Evolutionary conservation across 164 flowering plant species (phyloP).

Genomic region (Cinnamomum chago): DNA sequence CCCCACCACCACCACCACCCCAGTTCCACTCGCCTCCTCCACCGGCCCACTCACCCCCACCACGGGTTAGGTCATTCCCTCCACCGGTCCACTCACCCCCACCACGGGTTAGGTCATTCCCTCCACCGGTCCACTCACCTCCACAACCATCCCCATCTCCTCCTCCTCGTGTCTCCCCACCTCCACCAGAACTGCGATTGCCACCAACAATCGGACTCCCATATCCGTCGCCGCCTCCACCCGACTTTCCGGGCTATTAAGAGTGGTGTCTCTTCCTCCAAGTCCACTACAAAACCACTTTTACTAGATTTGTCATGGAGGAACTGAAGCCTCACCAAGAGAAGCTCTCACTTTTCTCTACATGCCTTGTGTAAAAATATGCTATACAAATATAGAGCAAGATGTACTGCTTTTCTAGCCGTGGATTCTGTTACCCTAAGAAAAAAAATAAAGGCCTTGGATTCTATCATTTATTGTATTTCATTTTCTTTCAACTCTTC

Average conservation of each 20-base stretch:
- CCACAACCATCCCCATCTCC: background rate
- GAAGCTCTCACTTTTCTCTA: background rate
- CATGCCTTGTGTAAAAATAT: too few relatives aligned
- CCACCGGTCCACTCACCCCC: background rate
- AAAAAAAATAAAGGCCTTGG: background rate
- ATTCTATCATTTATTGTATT: background rate
- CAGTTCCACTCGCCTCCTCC: background rate
- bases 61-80: background rate
- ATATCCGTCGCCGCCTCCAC: constrained; percentile 17
- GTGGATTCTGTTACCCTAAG: background rate
- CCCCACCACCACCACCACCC: constrained; percentile 6
- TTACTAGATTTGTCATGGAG: background rate
- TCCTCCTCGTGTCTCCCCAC: constrained; percentile 13
- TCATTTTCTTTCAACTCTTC: too few relatives aligned
- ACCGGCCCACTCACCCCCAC: background rate
- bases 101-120: constrained; percentile 2
- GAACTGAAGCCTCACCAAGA: background rate
- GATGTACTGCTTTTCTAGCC: background rate
- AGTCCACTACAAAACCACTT: background rate
- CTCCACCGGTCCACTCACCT: constrained; percentile 9
- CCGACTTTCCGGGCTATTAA: constrained; percentile 9
- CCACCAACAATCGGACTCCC: constrained; percentile 11
- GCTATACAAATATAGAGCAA: too few relatives aligned
- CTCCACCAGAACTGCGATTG: background rate
- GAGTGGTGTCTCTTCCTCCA: background rate